A percentile compares a stretch with the other conserved stretches of the same genome.
Conservation (phyloP, 1,284 basidiomycete species). For the Rhodotorula sp. region DNA sequence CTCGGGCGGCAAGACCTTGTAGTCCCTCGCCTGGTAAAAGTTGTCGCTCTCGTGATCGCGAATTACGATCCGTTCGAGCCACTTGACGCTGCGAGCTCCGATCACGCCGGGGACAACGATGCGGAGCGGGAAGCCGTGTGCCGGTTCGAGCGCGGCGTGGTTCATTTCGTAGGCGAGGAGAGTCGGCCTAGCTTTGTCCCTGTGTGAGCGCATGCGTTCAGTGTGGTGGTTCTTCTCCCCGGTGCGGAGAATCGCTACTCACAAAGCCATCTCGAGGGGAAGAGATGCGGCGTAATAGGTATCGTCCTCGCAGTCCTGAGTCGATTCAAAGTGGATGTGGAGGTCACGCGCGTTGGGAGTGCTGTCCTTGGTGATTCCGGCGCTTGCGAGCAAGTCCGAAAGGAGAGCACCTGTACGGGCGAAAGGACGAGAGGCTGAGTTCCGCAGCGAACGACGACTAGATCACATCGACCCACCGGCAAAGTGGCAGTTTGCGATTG, state of each 20-base stretch:
- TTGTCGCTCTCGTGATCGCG: conserved; percentile 24
- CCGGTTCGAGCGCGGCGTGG: conserved; percentile 57
- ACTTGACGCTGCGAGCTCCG: conserved; percentile 60
- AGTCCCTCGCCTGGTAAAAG: conserved; percentile 38
- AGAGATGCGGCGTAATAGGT: conserved; percentile 35
- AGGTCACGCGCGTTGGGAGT: conserved; percentile 1
- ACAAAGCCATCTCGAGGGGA: conserved; percentile 35
- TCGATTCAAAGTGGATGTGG: conserved; percentile 40
- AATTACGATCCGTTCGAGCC: conserved; percentile 56
- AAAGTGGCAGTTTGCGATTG: conserved; percentile 22
- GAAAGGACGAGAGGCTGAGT: not conserved
- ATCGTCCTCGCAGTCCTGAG: conserved; percentile 38
- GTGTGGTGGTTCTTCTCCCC: no score
- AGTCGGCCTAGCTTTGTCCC: conserved; percentile 46
- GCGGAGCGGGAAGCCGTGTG: conserved; percentile 60
- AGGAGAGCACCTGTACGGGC: conserved; percentile 12
- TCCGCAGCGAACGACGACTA: not conserved
- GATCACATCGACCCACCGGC: conserved; percentile 2
- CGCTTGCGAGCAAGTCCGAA: not conserved
- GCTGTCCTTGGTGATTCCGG: conserved; percentile 16
- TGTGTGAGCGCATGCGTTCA: conserved; percentile 2
- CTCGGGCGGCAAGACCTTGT: conserved; percentile 39
- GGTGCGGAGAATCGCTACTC: not conserved
- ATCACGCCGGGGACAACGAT: conserved; percentile 61
- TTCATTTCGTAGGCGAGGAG: conserved; percentile 64